Evolutionary conservation across 257 asterid genomes (phyloP).

Genomic region (Nicotiana otophora): DNA sequence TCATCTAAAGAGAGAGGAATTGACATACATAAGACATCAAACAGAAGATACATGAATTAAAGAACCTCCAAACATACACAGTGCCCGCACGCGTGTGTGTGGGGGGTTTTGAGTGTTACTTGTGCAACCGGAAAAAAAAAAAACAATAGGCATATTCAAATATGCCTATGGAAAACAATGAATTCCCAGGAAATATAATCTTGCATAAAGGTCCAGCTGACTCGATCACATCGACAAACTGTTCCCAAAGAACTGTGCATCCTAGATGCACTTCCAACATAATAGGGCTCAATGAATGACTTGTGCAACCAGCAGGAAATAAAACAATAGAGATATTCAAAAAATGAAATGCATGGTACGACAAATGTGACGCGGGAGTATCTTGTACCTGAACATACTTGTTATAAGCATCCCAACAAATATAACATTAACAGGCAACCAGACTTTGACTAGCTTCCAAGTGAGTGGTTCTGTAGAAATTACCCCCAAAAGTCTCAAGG

Average conservation of each 20-base stretch:
- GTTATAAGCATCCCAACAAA: conserved; percentile 96
- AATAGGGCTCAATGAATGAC: neutral
- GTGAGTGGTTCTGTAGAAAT: conserved; percentile 82
- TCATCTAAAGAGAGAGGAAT: neutral
- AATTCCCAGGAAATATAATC: neutral
- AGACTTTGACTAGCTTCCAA: conserved; percentile 84
- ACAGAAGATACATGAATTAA: too few species aligned
- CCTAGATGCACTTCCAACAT: neutral
- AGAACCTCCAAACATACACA: too few species aligned
- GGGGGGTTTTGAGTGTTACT: too few species aligned
- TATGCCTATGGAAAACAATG: neutral
- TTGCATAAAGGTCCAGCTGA: neutral
- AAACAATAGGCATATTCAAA: too few species aligned
- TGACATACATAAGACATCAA: too few species aligned
- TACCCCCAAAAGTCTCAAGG: conserved; percentile 55
- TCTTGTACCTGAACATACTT: conserved; percentile 87
- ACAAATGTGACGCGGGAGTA: conserved; percentile 4
- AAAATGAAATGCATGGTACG: neutral
- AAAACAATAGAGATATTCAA: conserved; percentile 2
- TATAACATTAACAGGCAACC: conserved; percentile 87
- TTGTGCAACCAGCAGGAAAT: conserved; percentile 1
- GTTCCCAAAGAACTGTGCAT: neutral
- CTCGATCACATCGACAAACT: neutral
- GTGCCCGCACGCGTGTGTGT: too few species aligned
- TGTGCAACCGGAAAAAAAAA: too few species aligned